These are phyloP conservation scores for Dunaliella sp. DNA, from an alignment of 139 green algal genomes.

Conservation along the genomic window DNA sequence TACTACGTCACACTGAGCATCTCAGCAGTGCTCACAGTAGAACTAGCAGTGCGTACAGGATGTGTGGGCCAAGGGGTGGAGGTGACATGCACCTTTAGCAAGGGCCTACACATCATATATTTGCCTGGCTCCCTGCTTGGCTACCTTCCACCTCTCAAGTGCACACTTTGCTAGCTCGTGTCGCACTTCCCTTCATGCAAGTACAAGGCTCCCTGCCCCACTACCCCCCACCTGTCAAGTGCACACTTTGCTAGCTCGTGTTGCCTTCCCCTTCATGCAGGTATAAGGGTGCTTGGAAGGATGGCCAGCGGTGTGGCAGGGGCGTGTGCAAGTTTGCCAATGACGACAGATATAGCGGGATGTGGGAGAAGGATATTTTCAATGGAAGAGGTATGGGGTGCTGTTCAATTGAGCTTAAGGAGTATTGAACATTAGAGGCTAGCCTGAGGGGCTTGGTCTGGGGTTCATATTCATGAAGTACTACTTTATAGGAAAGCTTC, in stretches of 20 bases:
- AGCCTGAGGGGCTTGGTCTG: not conserved
- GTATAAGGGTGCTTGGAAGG: slow-evolving; percentile 29
- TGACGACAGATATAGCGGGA: slow-evolving; percentile 21
- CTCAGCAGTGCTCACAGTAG: too few species aligned
- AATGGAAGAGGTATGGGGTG: slow-evolving; percentile 14
- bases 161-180: too few species aligned
- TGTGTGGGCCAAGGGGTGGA: too few species aligned
- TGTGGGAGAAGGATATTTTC: slow-evolving; percentile 4
- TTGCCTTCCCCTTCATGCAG: not conserved
- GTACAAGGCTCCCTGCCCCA: too few species aligned
- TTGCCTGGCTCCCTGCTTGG: not conserved
- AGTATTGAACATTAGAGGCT: not conserved
- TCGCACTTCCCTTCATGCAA: not conserved
- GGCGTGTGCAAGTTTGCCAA: slow-evolving; percentile 14
- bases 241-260: too few species aligned
- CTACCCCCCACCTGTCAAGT: too few species aligned
- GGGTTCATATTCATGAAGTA: not conserved
- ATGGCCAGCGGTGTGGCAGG: slow-evolving; percentile 12
- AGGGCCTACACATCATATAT: not conserved
- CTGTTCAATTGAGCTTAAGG: not conserved
- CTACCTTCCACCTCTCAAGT: too few species aligned
- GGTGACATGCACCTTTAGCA: not conserved
- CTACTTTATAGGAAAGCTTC: not conserved
- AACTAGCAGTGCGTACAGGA: too few species aligned
- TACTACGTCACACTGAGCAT: too few species aligned